Conservation (phyloP, 2,329 filamentous ascomycete species). For the Venturia carpophila region DNA sequence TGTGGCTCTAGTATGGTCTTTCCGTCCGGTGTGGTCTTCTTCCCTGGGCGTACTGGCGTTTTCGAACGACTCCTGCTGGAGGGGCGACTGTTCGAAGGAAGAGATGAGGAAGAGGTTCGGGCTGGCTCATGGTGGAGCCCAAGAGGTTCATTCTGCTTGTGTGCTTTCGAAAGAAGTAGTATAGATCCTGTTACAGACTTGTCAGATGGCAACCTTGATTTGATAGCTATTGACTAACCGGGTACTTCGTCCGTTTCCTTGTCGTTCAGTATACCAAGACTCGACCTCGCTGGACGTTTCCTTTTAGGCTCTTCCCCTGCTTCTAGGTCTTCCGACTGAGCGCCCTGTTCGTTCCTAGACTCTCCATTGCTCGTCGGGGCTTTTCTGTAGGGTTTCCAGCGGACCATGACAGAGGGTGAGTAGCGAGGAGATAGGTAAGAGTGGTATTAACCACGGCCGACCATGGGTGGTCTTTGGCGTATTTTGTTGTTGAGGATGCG, state of each 20-base stretch:
- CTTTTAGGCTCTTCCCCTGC: neutral
- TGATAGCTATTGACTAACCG: constrained; percentile 44
- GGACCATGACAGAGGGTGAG: neutral
- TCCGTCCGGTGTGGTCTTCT: constrained; percentile 75
- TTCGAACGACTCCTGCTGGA: constrained; percentile 18
- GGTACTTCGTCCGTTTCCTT: constrained; percentile 77
- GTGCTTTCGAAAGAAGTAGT: constrained; percentile 48
- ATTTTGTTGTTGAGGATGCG: neutral
- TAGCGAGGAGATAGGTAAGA: neutral
- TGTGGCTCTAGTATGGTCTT: constrained; percentile 84
- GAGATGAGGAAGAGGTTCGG: constrained; percentile 48
- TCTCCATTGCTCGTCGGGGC: neutral
- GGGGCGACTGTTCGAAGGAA: constrained; percentile 35
- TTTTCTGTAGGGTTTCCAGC: neutral
- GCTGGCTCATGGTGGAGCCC: constrained; percentile 56
- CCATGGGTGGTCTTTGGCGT: neutral
- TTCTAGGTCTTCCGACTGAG: neutral
- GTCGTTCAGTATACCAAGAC: constrained; percentile 77
- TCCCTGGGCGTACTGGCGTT: constrained; percentile 28
- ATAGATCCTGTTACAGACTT: constrained; percentile 47
- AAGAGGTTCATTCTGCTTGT: constrained; percentile 54
- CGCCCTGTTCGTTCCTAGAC: neutral
- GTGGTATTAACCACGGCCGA: neutral
- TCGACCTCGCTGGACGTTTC: constrained; percentile 37
- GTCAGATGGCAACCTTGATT: neutral